Percentiles rank a stretch among this genome's conserved stretches.
Evolutionary conservation across 306 rosid genomes (phyloP).

Genomic region (Hippophae gyantsensis): DNA sequence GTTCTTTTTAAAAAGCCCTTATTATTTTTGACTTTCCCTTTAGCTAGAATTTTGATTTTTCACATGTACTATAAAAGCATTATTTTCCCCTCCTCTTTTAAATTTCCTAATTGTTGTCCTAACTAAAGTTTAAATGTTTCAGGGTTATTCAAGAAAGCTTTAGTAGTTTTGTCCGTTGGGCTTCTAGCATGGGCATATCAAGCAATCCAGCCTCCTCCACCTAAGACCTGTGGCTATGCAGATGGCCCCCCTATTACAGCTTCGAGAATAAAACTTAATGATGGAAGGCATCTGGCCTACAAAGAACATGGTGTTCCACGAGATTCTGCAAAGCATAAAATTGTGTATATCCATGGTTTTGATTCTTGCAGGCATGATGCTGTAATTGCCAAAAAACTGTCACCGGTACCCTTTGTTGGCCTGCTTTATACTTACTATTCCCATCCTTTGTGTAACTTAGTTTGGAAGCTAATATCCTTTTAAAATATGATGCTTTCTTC

Average conservation of each 20-base stretch:
- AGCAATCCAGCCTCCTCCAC: constrained; percentile 62
- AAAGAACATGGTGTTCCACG: constrained; percentile 67
- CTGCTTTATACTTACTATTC: neutral
- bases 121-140: constrained; percentile 18
- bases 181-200: constrained; percentile 71
- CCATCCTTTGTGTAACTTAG: neutral
- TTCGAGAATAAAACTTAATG: constrained; percentile 62
- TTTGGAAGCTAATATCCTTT: constrained; percentile 4
- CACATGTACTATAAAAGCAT: too few species aligned
- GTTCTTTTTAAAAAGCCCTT: neutral
- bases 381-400: constrained; percentile 29
- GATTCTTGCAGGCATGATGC: constrained; percentile 57
- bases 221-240: constrained; percentile 66
- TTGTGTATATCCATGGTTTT: constrained; percentile 50
- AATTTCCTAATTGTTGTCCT: neutral
- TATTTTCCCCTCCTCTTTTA: too few species aligned
- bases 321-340: constrained; percentile 56
- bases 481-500: constrained; percentile 17
- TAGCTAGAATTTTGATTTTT: too few species aligned
- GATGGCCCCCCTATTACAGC: constrained; percentile 71
- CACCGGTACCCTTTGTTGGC: constrained; percentile 39
- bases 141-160: constrained; percentile 52
- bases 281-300: constrained; percentile 85
- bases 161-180: constrained; percentile 44
- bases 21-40: too few species aligned